Conservation (phyloP, 306 rosid genomes). For the Spatholobus suberectus region DNA sequence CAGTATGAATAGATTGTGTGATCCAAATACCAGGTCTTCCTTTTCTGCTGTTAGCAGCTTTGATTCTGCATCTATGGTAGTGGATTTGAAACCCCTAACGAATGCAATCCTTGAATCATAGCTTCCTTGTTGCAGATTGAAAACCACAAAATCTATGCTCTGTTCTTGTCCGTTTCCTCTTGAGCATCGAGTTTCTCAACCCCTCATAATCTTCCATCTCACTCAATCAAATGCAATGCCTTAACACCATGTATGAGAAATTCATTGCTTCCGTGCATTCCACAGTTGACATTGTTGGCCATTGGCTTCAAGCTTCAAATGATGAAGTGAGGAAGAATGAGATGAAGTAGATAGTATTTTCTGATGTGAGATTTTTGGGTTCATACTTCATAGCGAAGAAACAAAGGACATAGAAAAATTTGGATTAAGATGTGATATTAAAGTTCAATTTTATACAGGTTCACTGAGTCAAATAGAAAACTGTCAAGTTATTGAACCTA, state of each 20-base stretch:
- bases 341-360: not conserved
- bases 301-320: not conserved
- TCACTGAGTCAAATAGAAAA: not conserved
- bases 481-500: not conserved
- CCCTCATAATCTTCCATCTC: not conserved
- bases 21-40: not conserved
- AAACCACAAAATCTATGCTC: not conserved
- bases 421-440: not conserved
- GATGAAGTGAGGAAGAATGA: not conserved
- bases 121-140: not conserved
- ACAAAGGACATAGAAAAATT: no score
- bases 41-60: not conserved
- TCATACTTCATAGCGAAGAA: not conserved
- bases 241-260: not conserved
- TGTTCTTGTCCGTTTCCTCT: not conserved
- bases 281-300: not conserved
- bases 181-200: not conserved
- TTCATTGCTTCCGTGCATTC: not conserved
- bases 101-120: not conserved
- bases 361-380: not conserved
- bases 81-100: not conserved
- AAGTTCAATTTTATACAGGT: no score
- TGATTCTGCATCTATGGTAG: not conserved
- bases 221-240: not conserved
- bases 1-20: not conserved